Percentiles rank a stretch among this genome's conserved stretches.
phyloP scores from a whole-genome alignment of 2,329 filamentous ascomycete genomes.

The Ophiostoma triangulosporum region DNA sequence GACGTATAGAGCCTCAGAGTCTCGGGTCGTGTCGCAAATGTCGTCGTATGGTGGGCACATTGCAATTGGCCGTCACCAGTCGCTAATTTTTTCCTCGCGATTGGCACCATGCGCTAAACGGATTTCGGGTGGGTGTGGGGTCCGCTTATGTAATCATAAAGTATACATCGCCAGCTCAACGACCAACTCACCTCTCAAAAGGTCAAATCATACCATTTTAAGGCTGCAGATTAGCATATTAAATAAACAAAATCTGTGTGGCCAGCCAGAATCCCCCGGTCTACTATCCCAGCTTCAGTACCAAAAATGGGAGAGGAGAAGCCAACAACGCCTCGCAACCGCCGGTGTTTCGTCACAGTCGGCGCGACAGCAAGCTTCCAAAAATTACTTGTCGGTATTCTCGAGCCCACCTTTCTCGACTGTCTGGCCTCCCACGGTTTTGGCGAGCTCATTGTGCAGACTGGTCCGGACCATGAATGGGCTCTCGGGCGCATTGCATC shows the following conservation, averaged over 20 bases:
- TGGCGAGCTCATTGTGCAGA: conserved; percentile 65
- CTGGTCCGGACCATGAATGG: conserved; percentile 53
- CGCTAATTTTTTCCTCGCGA: background rate
- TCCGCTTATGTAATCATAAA: background rate
- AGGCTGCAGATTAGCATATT: no score
- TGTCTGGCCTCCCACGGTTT: conserved; percentile 47
- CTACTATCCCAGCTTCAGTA: background rate
- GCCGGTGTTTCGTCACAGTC: conserved; percentile 69
- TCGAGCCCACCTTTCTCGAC: conserved; percentile 48
- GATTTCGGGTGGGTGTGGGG: background rate
- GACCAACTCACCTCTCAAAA: no score
- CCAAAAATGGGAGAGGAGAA: background rate
- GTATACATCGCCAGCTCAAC: background rate
- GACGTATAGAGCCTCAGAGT: background rate
- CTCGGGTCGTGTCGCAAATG: background rate
- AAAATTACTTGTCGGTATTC: conserved; percentile 51
- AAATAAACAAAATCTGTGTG: no score
- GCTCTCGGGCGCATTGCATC: conserved; percentile 26
- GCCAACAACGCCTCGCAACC: conserved; percentile 9
- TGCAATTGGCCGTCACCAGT: background rate
- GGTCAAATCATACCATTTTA: no score
- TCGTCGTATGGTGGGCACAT: background rate
- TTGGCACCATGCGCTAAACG: background rate
- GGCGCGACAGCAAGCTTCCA: conserved; percentile 82
- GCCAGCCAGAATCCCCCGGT: no score